Base-by-base conservation (phyloP, 1,284 basidiomycete species). In the Cystobasidium sp. region DNA sequence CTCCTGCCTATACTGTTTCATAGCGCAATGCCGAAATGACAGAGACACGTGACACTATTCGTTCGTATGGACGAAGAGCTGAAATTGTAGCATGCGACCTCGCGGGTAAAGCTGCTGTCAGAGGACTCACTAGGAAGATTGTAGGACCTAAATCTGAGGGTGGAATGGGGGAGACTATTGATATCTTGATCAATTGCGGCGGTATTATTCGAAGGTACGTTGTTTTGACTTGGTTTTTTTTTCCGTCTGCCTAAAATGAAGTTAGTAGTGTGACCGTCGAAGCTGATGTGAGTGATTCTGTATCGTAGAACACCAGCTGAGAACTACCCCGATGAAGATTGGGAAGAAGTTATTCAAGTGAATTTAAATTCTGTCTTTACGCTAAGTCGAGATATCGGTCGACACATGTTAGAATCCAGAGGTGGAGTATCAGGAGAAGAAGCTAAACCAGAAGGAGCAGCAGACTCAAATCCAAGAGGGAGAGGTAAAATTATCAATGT, bases 141-240 rank as follows among this genome's bases (percentile, higher is more conserved):
- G 74, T 73, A n/a, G 61, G 61, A 18, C 37, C 75, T 3, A 74
- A 75, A 59, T 53, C 56, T 53, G 84, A 86, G 67, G 84, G 85
- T 67, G 91, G 92, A 24, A 84, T 90, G 20, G 86, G 84, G 52
- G 83, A 83, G 6, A 77, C 88, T 68, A 89, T 97, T 77, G 89
- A 97, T 82, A 86, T 97, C 78, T 87, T 97, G 59, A 88, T 97
- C 82, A 96, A 97, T 83, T 97, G 94, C 82, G 95, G 92, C 69
- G 95, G 94, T 61, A 97, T 97, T 79, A 94, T 97, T 83, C 87
- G 93, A 49, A 59, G 76, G 75, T 76, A 31, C 20, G 68, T 20
- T n/a, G 10, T 1, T 1, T 12, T 31, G 3, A 8, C 1, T 24
- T n/a, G 8, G 59, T 16, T 65, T 10, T 9, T 20, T 39, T 39